Conservation (phyloP, 495 filamentous ascomycete species). For the Trichoderma gamsii region DNA sequence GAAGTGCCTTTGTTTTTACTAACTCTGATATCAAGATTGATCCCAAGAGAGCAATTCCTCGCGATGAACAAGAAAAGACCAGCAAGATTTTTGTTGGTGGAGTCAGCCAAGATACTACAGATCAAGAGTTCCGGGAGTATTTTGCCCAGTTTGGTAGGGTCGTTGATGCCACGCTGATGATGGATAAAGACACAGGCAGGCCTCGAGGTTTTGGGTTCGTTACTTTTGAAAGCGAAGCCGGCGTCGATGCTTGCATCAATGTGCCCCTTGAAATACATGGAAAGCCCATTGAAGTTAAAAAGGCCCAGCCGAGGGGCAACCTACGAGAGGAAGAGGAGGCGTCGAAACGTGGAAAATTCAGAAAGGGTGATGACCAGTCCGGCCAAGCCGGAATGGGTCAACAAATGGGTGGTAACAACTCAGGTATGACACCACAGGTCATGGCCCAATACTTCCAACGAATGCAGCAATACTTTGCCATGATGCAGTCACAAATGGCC, state of each 20-base stretch:
- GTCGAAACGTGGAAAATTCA: constrained; percentile 55
- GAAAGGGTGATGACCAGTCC: constrained; percentile 44
- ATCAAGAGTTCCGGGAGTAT: constrained; percentile 91
- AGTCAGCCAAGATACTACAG: constrained; percentile 93
- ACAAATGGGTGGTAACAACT: constrained; percentile 19
- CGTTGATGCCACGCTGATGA: constrained; percentile 96
- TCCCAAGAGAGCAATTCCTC: constrained; percentile 93
- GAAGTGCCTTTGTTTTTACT: background rate
- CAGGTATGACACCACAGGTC: constrained; percentile 82
- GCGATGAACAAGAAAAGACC: constrained; percentile 95
- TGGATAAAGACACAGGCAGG: constrained; percentile 96
- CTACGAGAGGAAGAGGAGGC: constrained; percentile 84
- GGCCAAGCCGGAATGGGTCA: constrained; percentile 37
- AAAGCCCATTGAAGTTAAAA: constrained; percentile 97
- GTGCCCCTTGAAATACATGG: constrained; percentile 80
- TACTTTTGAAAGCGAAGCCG: constrained; percentile 92
- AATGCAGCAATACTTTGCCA: constrained; percentile 91
- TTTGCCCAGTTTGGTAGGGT: constrained; percentile 95
- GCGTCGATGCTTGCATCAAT: constrained; percentile 83
- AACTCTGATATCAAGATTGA: constrained; percentile 62
- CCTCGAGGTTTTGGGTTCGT: constrained; percentile 98
- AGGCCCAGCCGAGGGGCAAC: constrained; percentile 92
- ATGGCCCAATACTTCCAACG: constrained; percentile 98
- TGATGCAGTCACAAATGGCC: constrained; percentile 84
- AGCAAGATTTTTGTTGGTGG: constrained; percentile 98